These are phyloP conservation scores for Manihot esculenta DNA, from an alignment of 441 rosid genomes.

Conservation along the genomic window DNA sequence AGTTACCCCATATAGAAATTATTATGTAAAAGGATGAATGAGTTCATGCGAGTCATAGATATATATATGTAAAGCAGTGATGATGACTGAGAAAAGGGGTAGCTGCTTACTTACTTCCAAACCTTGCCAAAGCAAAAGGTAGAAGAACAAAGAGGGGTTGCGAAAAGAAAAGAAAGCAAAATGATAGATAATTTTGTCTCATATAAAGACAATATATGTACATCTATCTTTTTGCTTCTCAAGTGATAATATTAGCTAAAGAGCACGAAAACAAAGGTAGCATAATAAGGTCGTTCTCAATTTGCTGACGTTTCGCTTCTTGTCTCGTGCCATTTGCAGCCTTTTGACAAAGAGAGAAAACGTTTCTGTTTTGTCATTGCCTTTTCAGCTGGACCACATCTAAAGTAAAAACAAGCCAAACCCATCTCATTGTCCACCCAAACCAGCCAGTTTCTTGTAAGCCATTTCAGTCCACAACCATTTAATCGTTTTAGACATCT, in stretches of 20 bases:
- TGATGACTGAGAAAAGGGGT: conserved; percentile 11
- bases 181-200: conserved; percentile 23
- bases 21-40: no score
- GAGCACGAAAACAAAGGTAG: conserved; percentile 5
- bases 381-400: conserved; percentile 15
- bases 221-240: conserved; percentile 22
- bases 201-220: conserved; percentile 24
- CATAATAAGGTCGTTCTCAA: conserved; percentile 21
- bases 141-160: background rate
- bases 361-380: conserved; percentile 20
- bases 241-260: conserved; percentile 27
- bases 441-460: background rate
- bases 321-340: conserved; percentile 34
- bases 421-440: conserved; percentile 1
- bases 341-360: conserved; percentile 18
- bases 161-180: conserved; percentile 18
- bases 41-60: no score
- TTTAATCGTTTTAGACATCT: conserved; percentile 21
- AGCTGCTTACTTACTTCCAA: conserved; percentile 4
- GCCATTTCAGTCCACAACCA: background rate
- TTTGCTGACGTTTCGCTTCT: conserved; percentile 18
- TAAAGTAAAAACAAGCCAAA: conserved; percentile 2
- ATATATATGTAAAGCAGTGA: background rate
- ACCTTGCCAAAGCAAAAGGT: background rate
- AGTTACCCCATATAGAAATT: no score